These are phyloP conservation scores for Pseudopyrenochaeta lycopersici DNA, from an alignment of 2,329 filamentous ascomycete species.

Conservation along the genomic window DNA sequence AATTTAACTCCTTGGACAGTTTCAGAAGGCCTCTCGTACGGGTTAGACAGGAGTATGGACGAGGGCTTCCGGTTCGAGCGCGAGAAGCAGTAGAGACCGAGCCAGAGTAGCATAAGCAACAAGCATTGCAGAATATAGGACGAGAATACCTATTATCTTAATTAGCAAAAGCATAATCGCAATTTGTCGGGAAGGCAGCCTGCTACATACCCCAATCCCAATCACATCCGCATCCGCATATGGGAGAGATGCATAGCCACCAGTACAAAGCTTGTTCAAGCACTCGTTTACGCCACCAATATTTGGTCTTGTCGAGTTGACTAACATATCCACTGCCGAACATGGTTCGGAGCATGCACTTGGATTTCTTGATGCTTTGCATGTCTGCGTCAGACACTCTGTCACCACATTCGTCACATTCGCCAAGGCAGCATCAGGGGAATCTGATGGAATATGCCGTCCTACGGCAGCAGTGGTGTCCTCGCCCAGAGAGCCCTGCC, in stretches of 20 bases:
- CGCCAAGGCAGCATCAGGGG: slow-evolving; percentile 2
- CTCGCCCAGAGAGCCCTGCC: slow-evolving; percentile 2
- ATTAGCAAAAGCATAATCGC: not conserved
- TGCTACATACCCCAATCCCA: slow-evolving; percentile 26
- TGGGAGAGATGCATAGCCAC: slow-evolving; percentile 15
- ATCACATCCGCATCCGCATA: slow-evolving; percentile 29
- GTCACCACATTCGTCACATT: slow-evolving; percentile 18
- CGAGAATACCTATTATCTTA: slow-evolving; percentile 22
- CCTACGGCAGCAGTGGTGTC: slow-evolving; percentile 4
- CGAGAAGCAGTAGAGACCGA: slow-evolving; percentile 11
- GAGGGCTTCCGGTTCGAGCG: not conserved
- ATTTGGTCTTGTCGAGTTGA: slow-evolving; percentile 18
- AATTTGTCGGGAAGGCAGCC: too few relatives aligned
- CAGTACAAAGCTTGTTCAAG: slow-evolving; percentile 15
- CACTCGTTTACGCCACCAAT: slow-evolving; percentile 20
- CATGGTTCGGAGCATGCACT: slow-evolving; percentile 15
- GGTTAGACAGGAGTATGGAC: not conserved
- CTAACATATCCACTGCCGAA: slow-evolving; percentile 18
- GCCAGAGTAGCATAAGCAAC: slow-evolving; percentile 23
- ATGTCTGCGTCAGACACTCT: slow-evolving; percentile 23
- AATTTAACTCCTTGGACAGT: too few relatives aligned
- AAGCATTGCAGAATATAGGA: slow-evolving; percentile 35
- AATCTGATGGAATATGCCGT: slow-evolving; percentile 8
- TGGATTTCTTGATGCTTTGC: slow-evolving; percentile 7
- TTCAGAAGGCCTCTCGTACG: not conserved